These are phyloP conservation scores for Rhizopogon vulgaris DNA, from an alignment of 768 basidiomycete species.

Conservation along the genomic window DNA sequence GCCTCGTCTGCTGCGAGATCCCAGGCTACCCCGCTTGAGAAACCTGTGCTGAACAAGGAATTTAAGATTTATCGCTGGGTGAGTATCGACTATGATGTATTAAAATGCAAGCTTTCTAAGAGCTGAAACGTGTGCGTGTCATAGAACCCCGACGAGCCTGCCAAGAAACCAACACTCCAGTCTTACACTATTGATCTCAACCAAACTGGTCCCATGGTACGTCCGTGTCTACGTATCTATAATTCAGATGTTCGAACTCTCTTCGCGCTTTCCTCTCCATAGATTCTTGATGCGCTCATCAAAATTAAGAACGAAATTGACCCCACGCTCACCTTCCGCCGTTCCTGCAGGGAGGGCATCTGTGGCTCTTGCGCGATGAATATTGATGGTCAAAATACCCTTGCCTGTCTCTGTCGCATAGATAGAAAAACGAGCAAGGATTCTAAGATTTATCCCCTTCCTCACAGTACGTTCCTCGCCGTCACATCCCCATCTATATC, in stretches of 20 bases:
- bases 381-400: conserved; percentile 95
- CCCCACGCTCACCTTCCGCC: conserved; percentile 92
- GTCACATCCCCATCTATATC: no score
- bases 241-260: no score
- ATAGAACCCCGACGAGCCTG: conserved; percentile 91
- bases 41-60: conserved; percentile 76
- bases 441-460: conserved; percentile 92
- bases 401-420: conserved; percentile 95
- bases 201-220: conserved; percentile 91
- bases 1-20: conserved; percentile 18
- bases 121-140: neutral
- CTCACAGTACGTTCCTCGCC: conserved; percentile 69
- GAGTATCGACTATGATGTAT: neutral
- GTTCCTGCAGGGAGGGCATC: conserved; percentile 91
- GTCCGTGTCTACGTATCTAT: conserved; percentile 8
- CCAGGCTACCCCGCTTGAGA: conserved; percentile 49
- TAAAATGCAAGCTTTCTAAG: no score
- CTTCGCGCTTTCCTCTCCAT: neutral
- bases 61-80: conserved; percentile 99
- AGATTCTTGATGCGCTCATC: conserved; percentile 89
- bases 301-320: conserved; percentile 99
- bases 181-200: conserved; percentile 89
- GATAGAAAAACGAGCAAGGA: conserved; percentile 68
- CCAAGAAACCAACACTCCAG: conserved; percentile 85
- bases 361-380: conserved; percentile 99